These are phyloP conservation scores for Oehlia diaphana DNA, from an alignment of 192 early-diverging fungal genomes.

Conservation along the genomic window DNA sequence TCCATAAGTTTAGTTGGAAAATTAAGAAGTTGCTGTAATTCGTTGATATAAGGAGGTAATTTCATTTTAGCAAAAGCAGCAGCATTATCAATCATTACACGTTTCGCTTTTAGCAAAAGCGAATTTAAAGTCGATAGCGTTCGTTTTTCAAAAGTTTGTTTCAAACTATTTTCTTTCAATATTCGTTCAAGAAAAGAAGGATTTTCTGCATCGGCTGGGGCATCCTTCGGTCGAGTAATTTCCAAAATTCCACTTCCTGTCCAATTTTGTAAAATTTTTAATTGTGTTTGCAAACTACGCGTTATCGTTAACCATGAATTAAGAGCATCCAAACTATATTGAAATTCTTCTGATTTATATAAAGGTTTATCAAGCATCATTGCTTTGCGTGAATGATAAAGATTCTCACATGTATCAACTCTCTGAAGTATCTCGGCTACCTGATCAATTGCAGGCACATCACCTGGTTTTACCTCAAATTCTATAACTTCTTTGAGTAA, in stretches of 20 bases:
- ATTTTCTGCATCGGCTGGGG: slow-evolving; percentile 47
- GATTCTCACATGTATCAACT: slow-evolving; percentile 75
- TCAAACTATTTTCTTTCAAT: slow-evolving; percentile 78
- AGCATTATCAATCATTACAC: slow-evolving; percentile 67
- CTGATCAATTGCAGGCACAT: slow-evolving; percentile 53
- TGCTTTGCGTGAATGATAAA: slow-evolving; percentile 70
- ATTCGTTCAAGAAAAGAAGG: slow-evolving; percentile 83
- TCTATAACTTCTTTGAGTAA: slow-evolving; percentile 63
- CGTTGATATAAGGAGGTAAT: slow-evolving; percentile 65
- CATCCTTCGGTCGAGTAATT: slow-evolving; percentile 56
- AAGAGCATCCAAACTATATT: slow-evolving; percentile 69
- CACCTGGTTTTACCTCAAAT: slow-evolving; percentile 50
- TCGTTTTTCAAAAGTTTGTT: slow-evolving; percentile 72
- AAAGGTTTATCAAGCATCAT: slow-evolving; percentile 63
- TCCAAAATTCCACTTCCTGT: slow-evolving; percentile 71
- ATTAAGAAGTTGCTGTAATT: slow-evolving; percentile 65
- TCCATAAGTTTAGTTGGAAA: slow-evolving; percentile 67
- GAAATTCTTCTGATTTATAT: slow-evolving; percentile 69
- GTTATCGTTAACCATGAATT: slow-evolving; percentile 76
- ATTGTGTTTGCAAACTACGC: slow-evolving; percentile 68
- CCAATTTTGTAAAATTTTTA: slow-evolving; percentile 80
- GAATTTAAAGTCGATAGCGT: slow-evolving; percentile 63
- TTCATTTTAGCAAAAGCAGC: slow-evolving; percentile 66
- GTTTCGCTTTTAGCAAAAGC: slow-evolving; percentile 63
- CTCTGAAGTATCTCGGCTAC: slow-evolving; percentile 69